These are phyloP conservation scores for Sanghuangporus sanghuang DNA, from an alignment of 1,284 basidiomycete genomes.

Conservation along the genomic window DNA sequence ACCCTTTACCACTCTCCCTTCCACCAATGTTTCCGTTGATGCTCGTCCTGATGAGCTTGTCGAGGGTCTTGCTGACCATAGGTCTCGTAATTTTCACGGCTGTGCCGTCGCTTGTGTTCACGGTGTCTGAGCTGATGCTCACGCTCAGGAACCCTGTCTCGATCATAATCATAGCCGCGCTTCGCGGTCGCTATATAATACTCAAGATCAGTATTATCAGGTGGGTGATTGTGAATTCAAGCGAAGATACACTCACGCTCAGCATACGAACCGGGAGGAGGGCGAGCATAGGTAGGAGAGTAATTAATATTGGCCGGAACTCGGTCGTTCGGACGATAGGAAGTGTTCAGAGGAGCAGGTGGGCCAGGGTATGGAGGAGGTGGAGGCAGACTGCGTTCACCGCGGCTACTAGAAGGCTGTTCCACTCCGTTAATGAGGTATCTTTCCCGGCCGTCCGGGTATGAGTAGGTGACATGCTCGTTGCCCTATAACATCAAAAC, in stretches of 20 bases:
- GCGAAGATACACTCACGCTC: background rate
- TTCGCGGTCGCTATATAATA: constrained; percentile 1
- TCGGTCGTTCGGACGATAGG: background rate
- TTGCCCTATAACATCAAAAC: constrained; percentile 47
- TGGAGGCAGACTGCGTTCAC: constrained; percentile 13
- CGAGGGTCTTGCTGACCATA: constrained; percentile 2
- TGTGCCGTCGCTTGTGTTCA: background rate
- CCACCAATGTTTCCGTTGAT: constrained; percentile 14
- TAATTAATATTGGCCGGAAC: background rate
- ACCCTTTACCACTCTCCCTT: constrained; percentile 5
- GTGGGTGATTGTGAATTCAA: background rate
- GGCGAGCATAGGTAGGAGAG: background rate
- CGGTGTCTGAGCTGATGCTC: background rate
- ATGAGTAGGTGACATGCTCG: constrained; percentile 59
- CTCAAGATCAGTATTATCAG: constrained; percentile 1
- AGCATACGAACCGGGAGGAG: background rate
- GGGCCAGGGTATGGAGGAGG: constrained; percentile 15
- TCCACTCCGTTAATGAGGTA: constrained; percentile 67
- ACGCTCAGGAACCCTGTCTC: constrained; percentile 9
- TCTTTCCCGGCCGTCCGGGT: constrained; percentile 58
- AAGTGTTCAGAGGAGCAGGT: background rate
- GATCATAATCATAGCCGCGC: constrained; percentile 2
- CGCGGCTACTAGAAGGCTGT: constrained; percentile 32
- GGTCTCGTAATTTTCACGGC: background rate
- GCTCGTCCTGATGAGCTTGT: background rate